These are phyloP conservation scores for Aspergillus quadrilineatus DNA, from an alignment of 2,329 filamentous ascomycete species.

Conservation along the genomic window DNA sequence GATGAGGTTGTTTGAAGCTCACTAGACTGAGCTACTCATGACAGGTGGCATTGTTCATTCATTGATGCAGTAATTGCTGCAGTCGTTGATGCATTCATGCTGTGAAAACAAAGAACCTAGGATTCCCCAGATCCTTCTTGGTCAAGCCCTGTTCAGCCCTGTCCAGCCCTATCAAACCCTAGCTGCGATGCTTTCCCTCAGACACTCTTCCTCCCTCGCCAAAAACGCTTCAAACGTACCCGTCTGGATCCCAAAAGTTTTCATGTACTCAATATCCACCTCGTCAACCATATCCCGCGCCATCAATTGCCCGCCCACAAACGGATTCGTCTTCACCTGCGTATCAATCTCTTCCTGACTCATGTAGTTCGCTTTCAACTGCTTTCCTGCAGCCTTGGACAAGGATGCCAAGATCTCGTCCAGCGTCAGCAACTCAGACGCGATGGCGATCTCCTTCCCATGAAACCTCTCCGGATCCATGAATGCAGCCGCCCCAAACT, in stretches of 20 bases:
- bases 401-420: conserved; percentile 42
- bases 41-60: no score
- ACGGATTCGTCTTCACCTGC: conserved; percentile 35
- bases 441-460: conserved; percentile 42
- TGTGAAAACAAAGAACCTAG: no score
- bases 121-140: no score
- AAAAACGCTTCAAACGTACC: conserved; percentile 49
- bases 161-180: not conserved
- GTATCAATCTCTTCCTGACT: conserved; percentile 45
- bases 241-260: conserved; percentile 42
- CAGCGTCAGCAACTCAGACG: conserved; percentile 41
- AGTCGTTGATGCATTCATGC: no score
- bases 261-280: conserved; percentile 34
- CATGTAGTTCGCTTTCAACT: conserved; percentile 41
- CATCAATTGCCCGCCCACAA: conserved; percentile 41
- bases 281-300: conserved; percentile 38
- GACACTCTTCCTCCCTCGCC: conserved; percentile 37
- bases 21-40: not conserved
- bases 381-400: conserved; percentile 31
- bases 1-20: not conserved
- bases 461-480: conserved; percentile 44
- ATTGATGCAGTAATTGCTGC: no score
- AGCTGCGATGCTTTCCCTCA: conserved; percentile 19
- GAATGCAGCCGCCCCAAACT: conserved; percentile 47
- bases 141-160: not conserved